Percentiles rank a stretch among this genome's conserved stretches.
These are phyloP conservation scores for Neocallimastix lanati DNA, from an alignment of 192 early-diverging fungal genomes.

Conservation along the genomic window DNA sequence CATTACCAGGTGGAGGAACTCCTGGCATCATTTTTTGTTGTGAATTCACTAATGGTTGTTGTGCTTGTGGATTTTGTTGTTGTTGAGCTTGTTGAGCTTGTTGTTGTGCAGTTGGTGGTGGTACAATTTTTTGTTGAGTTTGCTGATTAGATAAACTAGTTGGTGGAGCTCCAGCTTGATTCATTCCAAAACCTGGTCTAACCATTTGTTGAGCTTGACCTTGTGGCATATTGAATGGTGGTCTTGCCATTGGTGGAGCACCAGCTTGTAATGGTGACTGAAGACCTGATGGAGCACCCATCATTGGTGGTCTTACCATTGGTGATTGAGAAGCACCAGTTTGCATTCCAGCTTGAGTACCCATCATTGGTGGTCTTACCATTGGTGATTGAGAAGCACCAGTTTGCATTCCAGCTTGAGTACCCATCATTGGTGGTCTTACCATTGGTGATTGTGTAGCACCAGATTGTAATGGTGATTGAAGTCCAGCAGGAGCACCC, in stretches of 20 bases:
- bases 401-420: slow-evolving; percentile 6
- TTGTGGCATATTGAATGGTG: slow-evolving; percentile 4
- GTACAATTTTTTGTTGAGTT: not conserved
- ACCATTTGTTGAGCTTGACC: not conserved
- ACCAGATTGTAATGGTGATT: slow-evolving; percentile 10
- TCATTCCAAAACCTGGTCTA: not conserved
- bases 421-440: slow-evolving; percentile 7
- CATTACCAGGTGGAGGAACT: not conserved
- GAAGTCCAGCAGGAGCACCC: slow-evolving; percentile 7
- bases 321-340: not conserved
- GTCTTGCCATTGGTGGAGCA: slow-evolving; percentile 3
- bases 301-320: slow-evolving; percentile 23
- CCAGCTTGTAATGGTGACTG: slow-evolving; percentile 4
- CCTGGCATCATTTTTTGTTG: not conserved
- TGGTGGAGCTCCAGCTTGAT: slow-evolving; percentile 2
- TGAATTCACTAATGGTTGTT: not conserved
- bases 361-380: slow-evolving; percentile 22
- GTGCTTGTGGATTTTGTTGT: slow-evolving; percentile 2
- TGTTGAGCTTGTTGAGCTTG: slow-evolving; percentile 6
- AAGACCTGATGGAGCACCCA: slow-evolving; percentile 9
- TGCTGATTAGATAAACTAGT: not conserved
- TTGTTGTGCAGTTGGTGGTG: slow-evolving; percentile 5
- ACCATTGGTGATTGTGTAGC: slow-evolving; percentile 14
- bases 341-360: slow-evolving; percentile 12
- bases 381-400: not conserved